A percentile compares a stretch with the other conserved stretches of the same genome.
phyloP scores from a whole-genome alignment of 2,329 filamentous ascomycete species.

The Colletotrichum aenigma region DNA sequence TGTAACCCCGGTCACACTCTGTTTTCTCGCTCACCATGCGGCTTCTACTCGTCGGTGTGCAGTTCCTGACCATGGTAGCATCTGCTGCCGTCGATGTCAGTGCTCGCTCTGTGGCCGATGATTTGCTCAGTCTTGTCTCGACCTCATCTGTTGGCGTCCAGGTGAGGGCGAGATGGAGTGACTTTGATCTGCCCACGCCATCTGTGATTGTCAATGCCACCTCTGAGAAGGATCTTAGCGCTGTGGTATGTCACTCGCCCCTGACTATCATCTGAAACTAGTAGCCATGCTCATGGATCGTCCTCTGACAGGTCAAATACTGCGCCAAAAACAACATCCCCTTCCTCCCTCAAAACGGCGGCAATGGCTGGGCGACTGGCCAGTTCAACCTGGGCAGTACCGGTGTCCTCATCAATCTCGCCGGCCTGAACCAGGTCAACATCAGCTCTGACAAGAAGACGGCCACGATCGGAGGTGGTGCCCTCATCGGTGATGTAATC shows the following conservation, averaged over 20 bases:
- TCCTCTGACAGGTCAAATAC: slow-evolving; percentile 3
- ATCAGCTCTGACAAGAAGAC: slow-evolving; percentile 19
- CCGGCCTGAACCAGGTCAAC: slow-evolving; percentile 23
- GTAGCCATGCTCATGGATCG: neutral
- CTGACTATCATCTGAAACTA: neutral
- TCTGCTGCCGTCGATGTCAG: neutral
- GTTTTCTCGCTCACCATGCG: neutral
- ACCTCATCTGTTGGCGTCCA: neutral
- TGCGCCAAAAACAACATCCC: neutral
- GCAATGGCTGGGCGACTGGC: slow-evolving; percentile 19
- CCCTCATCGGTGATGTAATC: slow-evolving; percentile 11
- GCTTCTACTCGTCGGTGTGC: neutral
- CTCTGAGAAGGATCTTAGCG: slow-evolving; percentile 22
- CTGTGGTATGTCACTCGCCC: neutral
- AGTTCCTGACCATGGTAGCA: slow-evolving; percentile 9
- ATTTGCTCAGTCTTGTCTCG: neutral
- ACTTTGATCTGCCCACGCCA: slow-evolving; percentile 19
- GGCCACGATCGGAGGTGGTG: slow-evolving; percentile 21
- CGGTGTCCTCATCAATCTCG: slow-evolving; percentile 27
- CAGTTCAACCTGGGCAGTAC: slow-evolving; percentile 13
- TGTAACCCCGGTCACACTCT: neutral
- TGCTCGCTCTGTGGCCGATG: neutral
- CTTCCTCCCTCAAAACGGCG: slow-evolving; percentile 19
- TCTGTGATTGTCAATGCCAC: slow-evolving; percentile 20
- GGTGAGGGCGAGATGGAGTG: slow-evolving; percentile 21